Base-by-base conservation (phyloP, 805 yeast genomes). In the Sugiyamaella mastotermitis region DNA sequence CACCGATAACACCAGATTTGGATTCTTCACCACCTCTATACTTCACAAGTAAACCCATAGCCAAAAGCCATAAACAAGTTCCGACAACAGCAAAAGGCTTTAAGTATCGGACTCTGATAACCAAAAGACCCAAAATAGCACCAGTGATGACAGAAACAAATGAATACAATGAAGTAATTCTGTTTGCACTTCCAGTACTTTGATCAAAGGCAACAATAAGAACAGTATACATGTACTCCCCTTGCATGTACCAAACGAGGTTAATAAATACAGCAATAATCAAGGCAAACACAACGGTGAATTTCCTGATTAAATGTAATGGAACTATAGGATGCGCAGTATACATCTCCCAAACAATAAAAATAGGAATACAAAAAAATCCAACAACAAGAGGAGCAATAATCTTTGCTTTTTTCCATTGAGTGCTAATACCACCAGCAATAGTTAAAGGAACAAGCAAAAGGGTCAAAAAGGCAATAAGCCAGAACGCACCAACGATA, bases 211-310 rank as follows among this genome's bases (percentile, higher is more conserved):
- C 80, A 21, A 81, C 83, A 32, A 75, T 50, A 43, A 83, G 62
- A 16, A 80, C 80, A 0, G 87, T 70, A 59, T 77, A 81, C 57
- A 83, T 56, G 57, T 70, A 83, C 49, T 77, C 83, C 43, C 76
- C 74, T 36, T 80, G 85, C 80, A 80, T 73, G 57, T 76, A 71
- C 71, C 73, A 80, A 38, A 78, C 64, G 52, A 78, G 70, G 60
- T 79, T 72, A 42, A 79, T 65, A 45, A 80, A 59, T 41, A 79
- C 58, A 2, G 75, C 80, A 45, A 80, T 68, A 21, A 66, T 52
- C 41, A 80, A 52, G n/a, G 88, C 82, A 10, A 84, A 64, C 81
- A 84, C 79, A 22, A 82, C 78, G 45, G 82, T 83, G 48, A 86
- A 72, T 57, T 83, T 83, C 42, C 65, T 74, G 52, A 83, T 55